Conservation (phyloP, 441 rosid genomes). For the Arabidopsis lyrata region DNA sequence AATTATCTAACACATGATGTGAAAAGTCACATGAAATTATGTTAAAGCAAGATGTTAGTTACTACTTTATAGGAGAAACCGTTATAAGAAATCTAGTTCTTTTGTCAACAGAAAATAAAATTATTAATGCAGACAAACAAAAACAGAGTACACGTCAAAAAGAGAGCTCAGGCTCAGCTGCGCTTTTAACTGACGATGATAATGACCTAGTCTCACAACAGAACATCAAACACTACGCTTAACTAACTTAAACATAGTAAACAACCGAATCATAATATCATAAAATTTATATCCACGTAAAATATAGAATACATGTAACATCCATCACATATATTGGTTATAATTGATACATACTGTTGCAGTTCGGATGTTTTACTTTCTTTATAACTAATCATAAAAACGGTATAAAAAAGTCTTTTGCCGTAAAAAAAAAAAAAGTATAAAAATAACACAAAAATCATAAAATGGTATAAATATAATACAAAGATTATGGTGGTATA, state of each 20-base stretch:
- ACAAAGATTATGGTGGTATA: too few relatives aligned
- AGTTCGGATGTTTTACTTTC: too few relatives aligned
- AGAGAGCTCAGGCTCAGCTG: neutral
- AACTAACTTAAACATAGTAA: neutral
- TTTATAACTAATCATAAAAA: too few relatives aligned
- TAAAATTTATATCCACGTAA: neutral
- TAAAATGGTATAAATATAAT: too few relatives aligned
- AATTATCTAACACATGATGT: neutral
- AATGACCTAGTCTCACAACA: neutral
- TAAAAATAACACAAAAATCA: too few relatives aligned
- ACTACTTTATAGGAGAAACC: neutral
- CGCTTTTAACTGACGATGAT: neutral
- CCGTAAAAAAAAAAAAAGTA: too few relatives aligned
- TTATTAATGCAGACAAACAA: neutral
- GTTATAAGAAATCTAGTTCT: neutral
- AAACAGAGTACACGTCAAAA: neutral
- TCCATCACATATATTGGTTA: too few relatives aligned
- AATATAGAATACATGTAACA: too few relatives aligned
- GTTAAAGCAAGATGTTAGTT: neutral
- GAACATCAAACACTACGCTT: neutral
- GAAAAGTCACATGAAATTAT: neutral
- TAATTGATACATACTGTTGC: too few relatives aligned
- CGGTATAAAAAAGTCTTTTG: too few relatives aligned
- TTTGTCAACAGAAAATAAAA: neutral
- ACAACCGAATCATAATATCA: neutral